Evolutionary conservation across 495 filamentous ascomycete species (phyloP).

Genomic region (Xylaria nigripes): DNA sequence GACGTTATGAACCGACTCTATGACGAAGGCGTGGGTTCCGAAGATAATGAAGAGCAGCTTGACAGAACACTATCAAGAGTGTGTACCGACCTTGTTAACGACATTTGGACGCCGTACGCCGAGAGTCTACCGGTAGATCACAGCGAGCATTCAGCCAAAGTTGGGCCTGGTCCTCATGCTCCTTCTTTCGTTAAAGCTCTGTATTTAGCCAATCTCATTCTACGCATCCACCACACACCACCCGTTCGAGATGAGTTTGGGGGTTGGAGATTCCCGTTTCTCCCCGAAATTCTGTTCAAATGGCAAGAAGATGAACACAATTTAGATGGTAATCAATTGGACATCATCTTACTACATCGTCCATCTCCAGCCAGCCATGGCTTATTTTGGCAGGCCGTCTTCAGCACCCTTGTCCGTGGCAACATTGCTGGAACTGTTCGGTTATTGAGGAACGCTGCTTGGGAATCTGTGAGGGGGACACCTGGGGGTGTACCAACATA

Average conservation of each 20-base stretch:
- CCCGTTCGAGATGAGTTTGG: conserved; percentile 35
- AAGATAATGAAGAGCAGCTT: conserved; percentile 46
- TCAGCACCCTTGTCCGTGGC: conserved; percentile 59
- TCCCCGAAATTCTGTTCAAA: conserved; percentile 66
- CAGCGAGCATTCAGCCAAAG: conserved; percentile 47
- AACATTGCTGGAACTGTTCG: conserved; percentile 53
- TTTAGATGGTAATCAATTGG: conserved; percentile 50
- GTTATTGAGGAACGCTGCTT: conserved; percentile 63
- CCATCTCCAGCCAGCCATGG: conserved; percentile 65
- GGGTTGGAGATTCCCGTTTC: conserved; percentile 32
- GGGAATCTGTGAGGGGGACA: conserved; percentile 53
- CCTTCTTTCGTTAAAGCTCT: conserved; percentile 59
- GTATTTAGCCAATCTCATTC: conserved; percentile 60
- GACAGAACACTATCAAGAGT: conserved; percentile 48
- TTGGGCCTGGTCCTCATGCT: conserved; percentile 56
- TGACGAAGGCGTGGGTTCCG: conserved; percentile 46
- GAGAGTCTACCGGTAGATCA: conserved; percentile 36
- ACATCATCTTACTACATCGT: conserved; percentile 49
- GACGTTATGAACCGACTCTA: conserved; percentile 43
- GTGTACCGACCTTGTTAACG: conserved; percentile 42
- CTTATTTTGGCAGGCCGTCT: conserved; percentile 74
- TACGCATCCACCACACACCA: conserved; percentile 65
- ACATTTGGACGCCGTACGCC: conserved; percentile 51
- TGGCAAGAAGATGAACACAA: conserved; percentile 70
- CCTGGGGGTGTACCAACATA: conserved; percentile 54